Conservation (phyloP, 805 yeast genomes). For the Candida coleopterorum region DNA sequence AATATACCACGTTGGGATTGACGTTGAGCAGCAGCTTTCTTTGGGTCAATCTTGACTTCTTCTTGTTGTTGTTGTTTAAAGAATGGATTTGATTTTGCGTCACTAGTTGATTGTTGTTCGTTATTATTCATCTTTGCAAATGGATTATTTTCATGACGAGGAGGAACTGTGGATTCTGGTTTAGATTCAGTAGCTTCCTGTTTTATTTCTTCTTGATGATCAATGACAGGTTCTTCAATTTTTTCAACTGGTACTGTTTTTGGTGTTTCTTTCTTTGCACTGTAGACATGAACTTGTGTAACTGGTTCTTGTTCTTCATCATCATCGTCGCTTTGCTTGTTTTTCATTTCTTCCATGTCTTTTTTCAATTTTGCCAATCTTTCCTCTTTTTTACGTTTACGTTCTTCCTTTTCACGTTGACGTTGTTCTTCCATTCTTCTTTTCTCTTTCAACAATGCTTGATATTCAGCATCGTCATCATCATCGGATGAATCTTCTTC, state of each 20-base stretch:
- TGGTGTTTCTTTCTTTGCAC: slow-evolving; percentile 6
- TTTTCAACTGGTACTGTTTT: not conserved
- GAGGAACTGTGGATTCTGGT: slow-evolving; percentile 1
- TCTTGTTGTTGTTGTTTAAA: slow-evolving; percentile 21
- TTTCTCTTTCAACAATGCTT: slow-evolving; percentile 42
- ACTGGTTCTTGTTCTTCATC: slow-evolving; percentile 29
- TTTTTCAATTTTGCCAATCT: slow-evolving; percentile 52
- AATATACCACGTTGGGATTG: slow-evolving; percentile 60
- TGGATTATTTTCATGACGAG: slow-evolving; percentile 43
- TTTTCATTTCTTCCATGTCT: slow-evolving; percentile 53
- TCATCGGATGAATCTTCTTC: slow-evolving; percentile 24
- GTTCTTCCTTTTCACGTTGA: slow-evolving; percentile 39
- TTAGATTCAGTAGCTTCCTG: slow-evolving; percentile 1
- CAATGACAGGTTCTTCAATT: slow-evolving; percentile 2
- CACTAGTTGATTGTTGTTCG: slow-evolving; percentile 8
- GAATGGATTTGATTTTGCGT: slow-evolving; percentile 55
- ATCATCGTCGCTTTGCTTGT: slow-evolving; percentile 18
- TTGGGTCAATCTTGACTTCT: slow-evolving; percentile 42
- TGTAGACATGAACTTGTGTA: slow-evolving; percentile 15
- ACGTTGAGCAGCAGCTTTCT: slow-evolving; percentile 65
- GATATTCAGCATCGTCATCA: slow-evolving; percentile 45
- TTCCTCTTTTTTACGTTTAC: slow-evolving; percentile 55
- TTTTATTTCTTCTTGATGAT: slow-evolving; percentile 5
- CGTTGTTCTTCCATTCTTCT: slow-evolving; percentile 39
- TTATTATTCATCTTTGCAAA: slow-evolving; percentile 35